phyloP scores from a whole-genome alignment of 805 yeast species.

The Kazachstania bromeliacearum region DNA sequence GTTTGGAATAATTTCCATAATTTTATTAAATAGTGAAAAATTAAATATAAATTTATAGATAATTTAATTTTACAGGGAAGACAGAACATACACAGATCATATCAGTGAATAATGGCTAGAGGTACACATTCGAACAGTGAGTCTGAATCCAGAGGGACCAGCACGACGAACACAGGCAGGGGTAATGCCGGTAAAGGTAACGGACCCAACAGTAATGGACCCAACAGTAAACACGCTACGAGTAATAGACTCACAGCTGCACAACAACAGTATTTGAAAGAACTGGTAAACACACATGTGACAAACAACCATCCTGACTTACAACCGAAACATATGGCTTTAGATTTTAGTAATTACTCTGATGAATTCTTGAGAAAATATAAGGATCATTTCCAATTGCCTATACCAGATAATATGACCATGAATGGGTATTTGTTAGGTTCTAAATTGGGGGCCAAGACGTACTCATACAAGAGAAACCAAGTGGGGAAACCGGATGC shows the following conservation, averaged over 20 bases:
- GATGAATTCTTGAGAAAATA: slow-evolving; percentile 61
- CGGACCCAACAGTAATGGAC: slow-evolving; percentile 1
- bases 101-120: slow-evolving; percentile 1
- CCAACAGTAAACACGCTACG: slow-evolving; percentile 3
- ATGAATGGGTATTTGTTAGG: slow-evolving; percentile 61
- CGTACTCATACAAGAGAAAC: slow-evolving; percentile 32
- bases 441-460: slow-evolving; percentile 64
- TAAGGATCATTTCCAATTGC: slow-evolving; percentile 47
- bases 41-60: no score
- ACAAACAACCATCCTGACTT: slow-evolving; percentile 57
- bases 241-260: slow-evolving; percentile 42
- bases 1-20: no score
- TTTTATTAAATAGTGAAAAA: no score
- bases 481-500: slow-evolving; percentile 20
- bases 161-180: not conserved
- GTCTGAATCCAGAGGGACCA: slow-evolving; percentile 18
- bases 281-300: slow-evolving; percentile 55
- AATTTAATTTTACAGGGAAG: no score
- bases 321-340: slow-evolving; percentile 37
- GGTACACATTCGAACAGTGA: slow-evolving; percentile 26
- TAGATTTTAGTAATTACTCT: slow-evolving; percentile 62
- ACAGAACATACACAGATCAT: not conserved
- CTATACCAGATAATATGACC: slow-evolving; percentile 52
- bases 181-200: slow-evolving; percentile 6
- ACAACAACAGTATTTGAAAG: slow-evolving; percentile 58